phyloP scores from a whole-genome alignment of 169 alveolate species.

The Cryptosporidium parvum region DNA sequence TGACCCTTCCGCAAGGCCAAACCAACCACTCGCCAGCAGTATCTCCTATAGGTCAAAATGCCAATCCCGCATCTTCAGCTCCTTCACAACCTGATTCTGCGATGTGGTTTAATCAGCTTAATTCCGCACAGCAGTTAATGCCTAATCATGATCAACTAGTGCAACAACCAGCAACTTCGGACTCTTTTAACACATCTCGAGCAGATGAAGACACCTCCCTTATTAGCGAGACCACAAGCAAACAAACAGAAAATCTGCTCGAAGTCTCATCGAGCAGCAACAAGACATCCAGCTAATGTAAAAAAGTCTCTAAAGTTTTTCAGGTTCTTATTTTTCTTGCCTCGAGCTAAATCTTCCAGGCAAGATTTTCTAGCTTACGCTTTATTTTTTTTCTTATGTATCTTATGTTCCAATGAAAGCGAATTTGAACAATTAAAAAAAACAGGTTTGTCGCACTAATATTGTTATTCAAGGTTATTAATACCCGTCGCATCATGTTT shows the following conservation, averaged over 20 bases:
- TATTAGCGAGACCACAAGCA: conserved; percentile 4
- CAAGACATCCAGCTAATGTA: conserved; percentile 37
- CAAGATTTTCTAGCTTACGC: conserved; percentile 13
- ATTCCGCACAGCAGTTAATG: neutral
- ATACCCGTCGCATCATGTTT: neutral
- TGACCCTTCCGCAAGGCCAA: conserved; percentile 16
- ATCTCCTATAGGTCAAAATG: conserved; percentile 16
- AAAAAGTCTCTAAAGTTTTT: neutral
- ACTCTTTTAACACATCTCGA: neutral
- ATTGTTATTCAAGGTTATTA: neutral
- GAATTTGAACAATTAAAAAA: neutral
- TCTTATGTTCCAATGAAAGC: neutral
- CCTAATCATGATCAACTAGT: conserved; percentile 17
- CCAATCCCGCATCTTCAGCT: neutral
- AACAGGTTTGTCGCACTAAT: conserved; percentile 4
- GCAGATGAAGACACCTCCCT: conserved; percentile 12
- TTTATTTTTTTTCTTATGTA: conserved; percentile 14
- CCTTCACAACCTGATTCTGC: neutral
- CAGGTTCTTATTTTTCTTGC: neutral
- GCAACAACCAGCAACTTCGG: conserved; percentile 14
- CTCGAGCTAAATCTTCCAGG: neutral
- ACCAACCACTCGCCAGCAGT: neutral
- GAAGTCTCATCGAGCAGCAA: conserved; percentile 70
- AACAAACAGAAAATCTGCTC: conserved; percentile 55
- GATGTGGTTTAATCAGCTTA: conserved; percentile 20